Base-by-base conservation (phyloP, 208 protist genomes). In the Trypanosoma brucei region DNA sequence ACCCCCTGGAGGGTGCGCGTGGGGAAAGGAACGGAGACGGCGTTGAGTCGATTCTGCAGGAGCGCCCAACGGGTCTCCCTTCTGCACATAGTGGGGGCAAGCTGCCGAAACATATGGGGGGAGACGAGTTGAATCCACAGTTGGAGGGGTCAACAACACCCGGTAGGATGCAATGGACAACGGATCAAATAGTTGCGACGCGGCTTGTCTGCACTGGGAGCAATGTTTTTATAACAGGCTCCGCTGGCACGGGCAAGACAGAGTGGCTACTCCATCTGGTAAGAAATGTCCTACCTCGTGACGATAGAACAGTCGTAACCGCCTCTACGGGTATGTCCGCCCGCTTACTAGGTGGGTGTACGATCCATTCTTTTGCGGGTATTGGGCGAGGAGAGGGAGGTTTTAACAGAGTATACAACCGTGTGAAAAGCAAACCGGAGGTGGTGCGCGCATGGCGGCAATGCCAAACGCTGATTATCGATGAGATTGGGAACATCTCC, bases 171-270 rank as follows among this genome's bases (percentile, higher is more conserved):
- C 31, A 58, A 30, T 88, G 79, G 75, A 81, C 77, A 2, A 11
- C 42, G 7, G 78, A 92, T 52, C 81, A 88, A 62, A 61, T 64
- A 34, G 63, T 52, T 46, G 84, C 84, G 5, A 45, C 78, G 11
- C 60, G 77, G 42, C 64, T 83, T 22, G 58, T 90, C 14, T 59
- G 60, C n/a, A 34, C 11, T 0, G 87, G 90, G 1, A 40, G 62
- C 45, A 91, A 82, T 66, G 70, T 94, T 7, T 91, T 96, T 59
- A 38, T 93, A 13, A 92, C 79, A 14, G 90, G 90, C 7, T 67
- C 74, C 13, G 84, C 85, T 2, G 90, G 90, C 3, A 93, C 90
- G 1, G 90, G 90, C 22, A 96, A 96, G 70, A 84, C 85, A 39
- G 70, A 72, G 55, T 90, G 81, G 81, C 67, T 93, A 34, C 61